A percentile compares a stretch with the other conserved stretches of the same genome.
Evolutionary conservation across 2,329 filamentous ascomycete species (phyloP).

Genomic region (Phyllosticta citrichinensis): DNA sequence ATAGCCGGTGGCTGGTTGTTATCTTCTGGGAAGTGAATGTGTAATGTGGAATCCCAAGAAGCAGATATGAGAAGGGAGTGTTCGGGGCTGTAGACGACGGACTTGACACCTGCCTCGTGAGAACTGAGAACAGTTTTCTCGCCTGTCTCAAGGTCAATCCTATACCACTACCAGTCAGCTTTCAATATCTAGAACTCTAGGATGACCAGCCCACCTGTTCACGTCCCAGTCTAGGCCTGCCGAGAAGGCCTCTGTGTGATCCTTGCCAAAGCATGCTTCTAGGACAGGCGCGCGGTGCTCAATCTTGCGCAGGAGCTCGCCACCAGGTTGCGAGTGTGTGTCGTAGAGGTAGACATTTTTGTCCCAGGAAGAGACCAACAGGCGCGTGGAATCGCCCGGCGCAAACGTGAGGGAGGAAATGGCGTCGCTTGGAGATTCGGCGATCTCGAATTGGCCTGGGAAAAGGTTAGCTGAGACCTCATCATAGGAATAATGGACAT

Average conservation of each 20-base stretch:
- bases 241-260: slow-evolving; percentile 74
- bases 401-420: slow-evolving; percentile 83
- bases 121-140: slow-evolving; percentile 66
- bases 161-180: slow-evolving; percentile 19
- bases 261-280: slow-evolving; percentile 80
- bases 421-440: slow-evolving; percentile 72
- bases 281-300: slow-evolving; percentile 79
- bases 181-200: neutral
- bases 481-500: neutral
- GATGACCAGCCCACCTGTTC: slow-evolving; percentile 45
- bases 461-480: neutral
- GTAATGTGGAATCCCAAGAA: slow-evolving; percentile 87
- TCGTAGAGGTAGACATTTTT: slow-evolving; percentile 86
- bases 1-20: slow-evolving; percentile 46
- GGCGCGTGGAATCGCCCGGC: slow-evolving; percentile 58
- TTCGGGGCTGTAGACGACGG: slow-evolving; percentile 68
- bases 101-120: slow-evolving; percentile 71
- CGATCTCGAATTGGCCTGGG: slow-evolving; percentile 64
- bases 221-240: slow-evolving; percentile 84
- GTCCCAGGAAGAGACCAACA: slow-evolving; percentile 95
- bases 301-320: slow-evolving; percentile 60
- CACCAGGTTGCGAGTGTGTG: slow-evolving; percentile 48
- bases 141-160: slow-evolving; percentile 62
- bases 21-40: slow-evolving; percentile 61
- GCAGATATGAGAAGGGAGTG: slow-evolving; percentile 75